Percentiles rank a stretch among this genome's conserved stretches.
These are phyloP conservation scores for Emericellopsis cladophorae DNA, from an alignment of 2,329 filamentous ascomycete species.

Conservation along the genomic window DNA sequence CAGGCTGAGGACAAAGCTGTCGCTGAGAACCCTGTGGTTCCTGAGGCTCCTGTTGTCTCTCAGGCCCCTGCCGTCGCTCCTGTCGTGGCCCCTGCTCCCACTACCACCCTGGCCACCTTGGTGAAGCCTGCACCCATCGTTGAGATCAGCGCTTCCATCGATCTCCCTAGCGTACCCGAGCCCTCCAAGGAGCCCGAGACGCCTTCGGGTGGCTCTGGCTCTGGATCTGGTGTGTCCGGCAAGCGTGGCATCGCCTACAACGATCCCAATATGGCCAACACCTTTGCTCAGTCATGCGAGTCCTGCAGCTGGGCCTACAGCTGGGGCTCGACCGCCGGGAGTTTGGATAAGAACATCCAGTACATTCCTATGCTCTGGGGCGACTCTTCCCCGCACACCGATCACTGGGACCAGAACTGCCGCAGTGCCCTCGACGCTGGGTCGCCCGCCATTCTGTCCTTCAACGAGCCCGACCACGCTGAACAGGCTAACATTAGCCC, in stretches of 20 bases:
- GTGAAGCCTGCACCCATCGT: constrained; percentile 8
- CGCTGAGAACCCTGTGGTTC: neutral
- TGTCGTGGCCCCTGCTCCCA: constrained; percentile 5
- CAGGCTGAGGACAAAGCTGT: neutral
- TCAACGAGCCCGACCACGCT: constrained; percentile 59
- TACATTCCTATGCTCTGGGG: constrained; percentile 58
- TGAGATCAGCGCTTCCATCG: neutral
- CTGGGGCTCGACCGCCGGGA: constrained; percentile 41
- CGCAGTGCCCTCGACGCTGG: constrained; percentile 38
- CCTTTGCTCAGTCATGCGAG: constrained; percentile 30
- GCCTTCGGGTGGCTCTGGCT: constrained; percentile 1
- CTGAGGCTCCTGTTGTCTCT: constrained; percentile 1
- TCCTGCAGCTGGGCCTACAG: constrained; percentile 52
- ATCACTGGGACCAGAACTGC: constrained; percentile 37
- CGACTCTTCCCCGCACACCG: constrained; percentile 25
- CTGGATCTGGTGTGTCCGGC: constrained; percentile 9
- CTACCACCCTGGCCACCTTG: constrained; percentile 11
- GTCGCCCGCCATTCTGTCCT: constrained; percentile 45
- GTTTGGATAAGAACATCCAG: constrained; percentile 30
- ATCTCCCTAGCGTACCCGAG: constrained; percentile 1
- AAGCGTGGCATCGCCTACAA: constrained; percentile 65
- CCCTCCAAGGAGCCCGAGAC: constrained; percentile 1
- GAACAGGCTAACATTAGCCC: constrained; percentile 47
- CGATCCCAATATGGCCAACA: constrained; percentile 34
- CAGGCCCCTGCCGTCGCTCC: constrained; percentile 1